phyloP scores from a whole-genome alignment of 768 basidiomycete genomes.

The Auricularia heimuer region DNA sequence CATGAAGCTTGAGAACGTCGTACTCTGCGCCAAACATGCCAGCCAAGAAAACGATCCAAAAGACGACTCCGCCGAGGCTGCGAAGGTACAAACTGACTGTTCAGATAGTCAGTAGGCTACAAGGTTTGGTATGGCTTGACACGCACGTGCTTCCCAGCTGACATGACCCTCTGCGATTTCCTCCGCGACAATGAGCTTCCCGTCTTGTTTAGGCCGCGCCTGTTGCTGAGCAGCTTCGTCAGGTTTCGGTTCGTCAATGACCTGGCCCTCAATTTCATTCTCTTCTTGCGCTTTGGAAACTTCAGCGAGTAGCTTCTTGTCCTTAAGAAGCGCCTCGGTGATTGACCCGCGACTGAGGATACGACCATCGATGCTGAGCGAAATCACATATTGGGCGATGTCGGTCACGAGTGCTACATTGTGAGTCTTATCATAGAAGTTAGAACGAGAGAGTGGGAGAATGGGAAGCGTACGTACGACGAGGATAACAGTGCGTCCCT shows the following conservation, averaged over 20 bases:
- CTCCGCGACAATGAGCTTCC: slow-evolving; percentile 56
- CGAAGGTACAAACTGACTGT: slow-evolving; percentile 27
- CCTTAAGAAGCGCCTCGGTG: slow-evolving; percentile 34
- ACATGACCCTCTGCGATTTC: slow-evolving; percentile 54
- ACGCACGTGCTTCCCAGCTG: slow-evolving; percentile 33
- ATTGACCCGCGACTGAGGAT: slow-evolving; percentile 40
- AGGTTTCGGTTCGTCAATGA: slow-evolving; percentile 14
- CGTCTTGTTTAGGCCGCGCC: slow-evolving; percentile 20
- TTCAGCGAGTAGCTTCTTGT: slow-evolving; percentile 22
- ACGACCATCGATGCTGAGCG: slow-evolving; percentile 43
- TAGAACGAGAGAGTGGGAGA: neutral
- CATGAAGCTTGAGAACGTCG: neutral
- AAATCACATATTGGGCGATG: slow-evolving; percentile 48
- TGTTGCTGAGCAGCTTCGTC: slow-evolving; percentile 13
- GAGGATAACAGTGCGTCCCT: slow-evolving; percentile 34
- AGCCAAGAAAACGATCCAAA: slow-evolving; percentile 10
- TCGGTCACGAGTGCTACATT: slow-evolving; percentile 44
- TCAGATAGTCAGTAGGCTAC: no score
- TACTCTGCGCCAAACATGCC: slow-evolving; percentile 2
- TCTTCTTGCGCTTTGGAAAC: slow-evolving; percentile 19
- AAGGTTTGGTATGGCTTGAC: no score
- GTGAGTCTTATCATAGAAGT: slow-evolving; percentile 29
- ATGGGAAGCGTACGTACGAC: slow-evolving; percentile 16
- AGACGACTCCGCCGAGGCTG: slow-evolving; percentile 17
- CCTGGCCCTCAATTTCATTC: slow-evolving; percentile 10